Base-by-base conservation (phyloP, 257 asterid species). In the Fraxinus cuspidata region DNA sequence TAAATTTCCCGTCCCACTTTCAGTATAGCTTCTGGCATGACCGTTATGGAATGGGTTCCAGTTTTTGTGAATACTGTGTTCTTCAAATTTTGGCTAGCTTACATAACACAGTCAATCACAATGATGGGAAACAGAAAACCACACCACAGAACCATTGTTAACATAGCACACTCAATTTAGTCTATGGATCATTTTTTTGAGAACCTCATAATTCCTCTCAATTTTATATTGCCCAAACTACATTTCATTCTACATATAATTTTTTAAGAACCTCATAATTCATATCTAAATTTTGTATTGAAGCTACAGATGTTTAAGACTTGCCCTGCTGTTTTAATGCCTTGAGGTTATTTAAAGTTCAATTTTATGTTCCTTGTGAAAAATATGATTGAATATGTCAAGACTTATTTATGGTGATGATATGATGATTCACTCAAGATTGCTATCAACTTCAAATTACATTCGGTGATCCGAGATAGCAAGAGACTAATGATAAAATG, bases 1-100 rank as follows among this genome's bases (percentile, higher is more conserved):
- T 53, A 64, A 71, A 65, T 70, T 70, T 42, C 65, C 64, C 19
- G 74, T 29, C 75, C 63, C 74, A 71, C 34, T 23, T 64, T 63
- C 72, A 68, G 75, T 74, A 71, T 73, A 74, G 79, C 82, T 53
- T 34, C 73, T 32, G 60, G 82, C 49, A 67, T 53, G 13, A 69
- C 42, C 49, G 9, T 77, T 76, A 78, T 77, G 86, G 77, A 85
- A 67, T 8, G 77, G 38, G 35, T n/a, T 72, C n/a, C 34, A 19
- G 47, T 32, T 78, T 67, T 69, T 53, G 9, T 68, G 71, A 19
- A 38, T 51, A 64, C n/a, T 69, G 3, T 51, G 64, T 56, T 21
- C 63, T 58, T 71, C 78, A 78, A 83, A 63, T 44, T 75, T 75
- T 77, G 71, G 80, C 74, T 19, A 32, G 78, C 42, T 71, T 71